These are phyloP conservation scores for Gaeumannomyces sp. DNA, from an alignment of 2,329 filamentous ascomycete genomes.

Conservation along the genomic window DNA sequence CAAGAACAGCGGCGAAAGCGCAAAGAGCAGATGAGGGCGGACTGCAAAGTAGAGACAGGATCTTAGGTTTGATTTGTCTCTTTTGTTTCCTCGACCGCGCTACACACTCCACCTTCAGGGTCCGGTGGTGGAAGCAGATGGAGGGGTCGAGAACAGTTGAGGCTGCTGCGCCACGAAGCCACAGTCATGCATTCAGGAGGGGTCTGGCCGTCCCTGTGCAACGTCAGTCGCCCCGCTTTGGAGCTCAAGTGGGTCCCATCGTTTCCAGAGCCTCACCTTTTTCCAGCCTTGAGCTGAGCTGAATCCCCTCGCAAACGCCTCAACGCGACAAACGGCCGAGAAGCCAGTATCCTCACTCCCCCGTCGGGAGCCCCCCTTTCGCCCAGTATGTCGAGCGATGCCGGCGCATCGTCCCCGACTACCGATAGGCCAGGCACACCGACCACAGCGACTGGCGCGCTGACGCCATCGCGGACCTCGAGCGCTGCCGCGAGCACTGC, in stretches of 20 bases:
- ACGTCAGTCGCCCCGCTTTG: background rate
- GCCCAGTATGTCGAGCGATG: background rate
- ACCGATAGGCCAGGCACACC: background rate
- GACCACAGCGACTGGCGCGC: background rate
- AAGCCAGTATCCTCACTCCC: background rate
- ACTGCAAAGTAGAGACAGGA: background rate
- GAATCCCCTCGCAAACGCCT: background rate
- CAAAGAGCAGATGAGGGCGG: background rate
- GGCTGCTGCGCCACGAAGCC: background rate
- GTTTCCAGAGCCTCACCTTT: background rate
- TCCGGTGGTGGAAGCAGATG: slow-evolving; percentile 6
- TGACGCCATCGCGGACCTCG: background rate
- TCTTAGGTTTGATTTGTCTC: background rate
- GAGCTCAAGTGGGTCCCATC: background rate
- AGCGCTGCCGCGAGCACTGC: background rate
- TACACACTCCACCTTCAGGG: background rate
- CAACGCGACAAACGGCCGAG: background rate
- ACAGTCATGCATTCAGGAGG: background rate
- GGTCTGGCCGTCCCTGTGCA: no score
- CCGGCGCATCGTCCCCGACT: background rate
- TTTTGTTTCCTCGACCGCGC: background rate
- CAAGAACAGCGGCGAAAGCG: background rate
- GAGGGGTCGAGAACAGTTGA: slow-evolving; percentile 10
- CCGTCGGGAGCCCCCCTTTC: background rate
- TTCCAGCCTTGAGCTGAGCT: background rate